Evolutionary conservation across 1,284 basidiomycete genomes (phyloP), one percentile per base, ranked within the genome.

Genomic region (Trametes hirsuta): DNA sequence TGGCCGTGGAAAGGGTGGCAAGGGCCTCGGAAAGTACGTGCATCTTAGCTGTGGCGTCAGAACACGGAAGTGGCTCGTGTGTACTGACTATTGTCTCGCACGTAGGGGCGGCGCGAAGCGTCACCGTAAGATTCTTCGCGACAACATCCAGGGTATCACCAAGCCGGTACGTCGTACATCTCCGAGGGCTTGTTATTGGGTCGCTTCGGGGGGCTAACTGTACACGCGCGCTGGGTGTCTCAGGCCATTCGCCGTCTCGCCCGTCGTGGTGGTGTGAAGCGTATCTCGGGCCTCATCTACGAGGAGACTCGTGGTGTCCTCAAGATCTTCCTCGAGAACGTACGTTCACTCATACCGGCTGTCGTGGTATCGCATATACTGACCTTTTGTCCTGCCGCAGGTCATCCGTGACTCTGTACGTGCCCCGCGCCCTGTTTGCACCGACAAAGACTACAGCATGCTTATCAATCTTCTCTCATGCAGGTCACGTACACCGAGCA

Each of bases 401-500:
- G 85, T 91, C 72, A 92, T 94, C 69, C 86, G 89, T 75, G 92
- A 95, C 81, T 93, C 93, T 18, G 72, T 73, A 55, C 18, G 69
- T 68, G 2, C 36, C 9, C 22, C 9, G 21, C 35, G n/a, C 36
- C 18, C 24, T 35, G 36, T 37, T 9, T 18, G 4, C 30, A 30
- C 48, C 35, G 30, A 11, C 22, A 21, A 47, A 49, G 59, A 36
- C 18, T 30, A 36, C 25, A 41, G n/a, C n/a, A 24, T 62, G 52
- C 62, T 61, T 48, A 60, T 58, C 35, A 55, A 48, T 53, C 48
- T 45, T 44, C 46, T 47, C 15, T 18, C 48, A 11, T 25, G 15
- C 56, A 73, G 55, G 93, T 94, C 74, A 94, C 93, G 55, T 94
- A 94, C 84, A 91, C 90, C 58, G 92, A 93, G 76, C 91, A 94